A percentile compares a stretch with the other conserved stretches of the same genome.
Evolutionary conservation across 805 yeast genomes (phyloP).

Genomic region (Spathaspora passalidarum): DNA sequence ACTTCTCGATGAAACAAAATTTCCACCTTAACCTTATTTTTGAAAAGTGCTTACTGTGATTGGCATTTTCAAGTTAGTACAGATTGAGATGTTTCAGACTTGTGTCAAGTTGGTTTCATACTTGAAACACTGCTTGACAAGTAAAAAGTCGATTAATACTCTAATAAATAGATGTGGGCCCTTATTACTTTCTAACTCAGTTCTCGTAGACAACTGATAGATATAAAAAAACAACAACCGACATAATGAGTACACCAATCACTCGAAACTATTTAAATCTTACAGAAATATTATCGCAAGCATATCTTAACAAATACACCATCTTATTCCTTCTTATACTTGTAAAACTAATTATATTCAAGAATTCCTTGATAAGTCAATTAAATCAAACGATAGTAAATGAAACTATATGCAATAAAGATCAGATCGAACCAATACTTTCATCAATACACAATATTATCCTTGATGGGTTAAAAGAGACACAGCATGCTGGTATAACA

Average conservation of each 20-base stretch:
- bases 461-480: slow-evolving; percentile 47
- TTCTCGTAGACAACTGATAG: no score
- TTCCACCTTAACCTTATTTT: no score
- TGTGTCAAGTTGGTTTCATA: not conserved
- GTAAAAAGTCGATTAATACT: no score
- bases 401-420: slow-evolving; percentile 14
- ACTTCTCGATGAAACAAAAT: no score
- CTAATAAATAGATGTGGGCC: no score
- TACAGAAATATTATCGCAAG: slow-evolving; percentile 56
- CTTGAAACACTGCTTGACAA: not conserved
- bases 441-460: slow-evolving; percentile 6
- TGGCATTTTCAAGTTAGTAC: no score
- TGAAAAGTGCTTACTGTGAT: no score
- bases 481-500: slow-evolving; percentile 41
- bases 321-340: slow-evolving; percentile 52
- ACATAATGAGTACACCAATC: not conserved
- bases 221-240: not conserved
- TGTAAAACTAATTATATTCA: slow-evolving; percentile 60
- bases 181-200: not conserved
- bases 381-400: slow-evolving; percentile 34
- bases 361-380: slow-evolving; percentile 34
- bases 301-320: slow-evolving; percentile 66
- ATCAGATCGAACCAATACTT: slow-evolving; percentile 8
- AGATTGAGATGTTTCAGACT: not conserved
- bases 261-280: slow-evolving; percentile 33